Evolutionary conservation across 2,329 filamentous ascomycete genomes (phyloP), one percentile per base, ranked within the genome.

Genomic region (Teratosphaeria nubilosa): DNA sequence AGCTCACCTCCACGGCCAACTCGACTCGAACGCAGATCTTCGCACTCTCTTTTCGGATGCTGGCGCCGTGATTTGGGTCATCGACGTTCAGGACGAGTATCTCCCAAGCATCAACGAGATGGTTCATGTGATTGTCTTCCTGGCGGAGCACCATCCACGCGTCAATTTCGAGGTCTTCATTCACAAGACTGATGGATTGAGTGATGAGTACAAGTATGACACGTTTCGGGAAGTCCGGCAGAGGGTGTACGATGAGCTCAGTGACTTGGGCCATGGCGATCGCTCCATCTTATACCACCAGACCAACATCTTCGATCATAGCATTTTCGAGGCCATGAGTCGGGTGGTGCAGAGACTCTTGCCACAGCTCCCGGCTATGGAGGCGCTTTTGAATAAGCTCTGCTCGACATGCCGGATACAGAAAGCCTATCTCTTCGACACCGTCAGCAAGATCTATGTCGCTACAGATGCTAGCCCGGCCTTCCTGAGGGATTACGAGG

Each of bases 141-240:
- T 99, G 1, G 90, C 96, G 70, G 85, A 90, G 64, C 85, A 84
- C 60, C 96, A 95, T 70, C 91, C 92, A 1, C 87, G 90, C 70
- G 94, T 97, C 75, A 96, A 96, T 73, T 88, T 99, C 64, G 92
- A 97, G 72, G 92, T 99, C 55, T 97, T 99, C 74, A 95, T 99
- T 67, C 94, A 99, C 81, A 99, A 99, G 74, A 92, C 96, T 34
- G 94, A 99, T 71, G 92, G 91, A n/a, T 80, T 99, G 16, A 94
- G 90, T 30, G 94, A 97, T 65, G 94, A 99, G 73, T 97, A 94
- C 78, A 91, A 94, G 70, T 85, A 91, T 59, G 94, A 99, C 68
- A 95, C 95, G 20, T 94, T 95, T 76, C 87, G 94, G 59, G 94
- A 99, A 74, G 95, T 99, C 63, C 91, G 91, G 56, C 95, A 97